Evolutionary conservation across 306 rosid species (phyloP).

Genomic region (Luffa acutangula): DNA sequence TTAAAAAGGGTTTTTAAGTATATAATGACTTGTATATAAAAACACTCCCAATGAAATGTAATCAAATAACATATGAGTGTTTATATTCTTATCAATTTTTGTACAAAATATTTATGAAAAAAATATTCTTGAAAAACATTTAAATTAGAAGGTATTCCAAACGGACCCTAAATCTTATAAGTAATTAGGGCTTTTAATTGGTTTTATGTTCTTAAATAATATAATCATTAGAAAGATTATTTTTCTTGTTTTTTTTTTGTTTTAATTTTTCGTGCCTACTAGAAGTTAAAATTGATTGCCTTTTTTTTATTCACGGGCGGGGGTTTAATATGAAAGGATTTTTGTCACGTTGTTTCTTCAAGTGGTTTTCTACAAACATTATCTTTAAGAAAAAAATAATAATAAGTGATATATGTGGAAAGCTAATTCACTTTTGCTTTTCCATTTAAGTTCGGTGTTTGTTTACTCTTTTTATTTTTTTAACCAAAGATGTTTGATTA

Average conservation of each 20-base stretch:
- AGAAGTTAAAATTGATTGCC: background rate
- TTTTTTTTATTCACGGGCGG: background rate
- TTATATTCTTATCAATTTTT: too few species aligned
- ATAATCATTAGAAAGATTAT: background rate
- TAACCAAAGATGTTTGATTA: background rate
- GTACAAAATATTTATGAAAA: too few species aligned
- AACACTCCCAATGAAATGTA: too few species aligned
- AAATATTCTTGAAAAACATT: too few species aligned
- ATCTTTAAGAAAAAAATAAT: background rate
- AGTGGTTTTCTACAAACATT: background rate
- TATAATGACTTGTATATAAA: too few species aligned
- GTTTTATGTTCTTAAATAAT: background rate
- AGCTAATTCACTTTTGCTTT: background rate
- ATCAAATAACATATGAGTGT: too few species aligned
- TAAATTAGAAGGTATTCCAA: too few species aligned
- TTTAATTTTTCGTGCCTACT: background rate
- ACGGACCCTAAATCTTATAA: background rate
- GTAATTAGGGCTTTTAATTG: background rate
- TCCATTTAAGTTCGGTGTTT: background rate
- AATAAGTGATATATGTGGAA: background rate
- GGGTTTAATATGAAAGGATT: background rate
- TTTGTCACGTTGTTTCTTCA: background rate
- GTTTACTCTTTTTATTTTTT: too few species aligned
- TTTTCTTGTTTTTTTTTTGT: background rate
- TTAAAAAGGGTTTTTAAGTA: too few species aligned